Base-by-base conservation (phyloP, 148 eudicot species). In the Vaccinium darrowii region DNA sequence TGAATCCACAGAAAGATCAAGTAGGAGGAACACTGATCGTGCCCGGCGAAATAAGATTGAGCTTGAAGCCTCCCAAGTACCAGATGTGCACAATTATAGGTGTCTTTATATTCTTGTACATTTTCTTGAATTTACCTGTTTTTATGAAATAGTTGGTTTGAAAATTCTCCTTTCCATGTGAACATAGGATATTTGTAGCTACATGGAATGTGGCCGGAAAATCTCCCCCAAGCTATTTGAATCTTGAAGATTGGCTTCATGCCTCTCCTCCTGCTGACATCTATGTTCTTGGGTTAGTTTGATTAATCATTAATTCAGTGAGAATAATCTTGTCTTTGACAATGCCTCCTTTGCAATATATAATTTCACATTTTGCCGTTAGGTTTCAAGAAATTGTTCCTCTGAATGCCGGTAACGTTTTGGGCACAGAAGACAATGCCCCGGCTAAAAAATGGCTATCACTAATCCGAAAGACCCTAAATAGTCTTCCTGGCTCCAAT, bases 181-280 rank as follows among this genome's bases (percentile, higher is more conserved):
- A 36, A 15, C 56, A 76, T 63, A 97, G 98, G 91, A 88, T 95
- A 43, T 97, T 97, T 90, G 95, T 91, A 79, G 98, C 98, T 43
- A 97, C 99, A 79, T 97, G 99, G 99, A 97, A 97, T 92, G 99
- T 97, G 52, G 99, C 92, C 82, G 99, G 99, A 86, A 97, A 95
- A 90, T 95, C 99, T 63, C 99, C 99, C 1, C 97, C 98, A 21
- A 90, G 88, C 87, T 79, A 91, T 87, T 91, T 97, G 88, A 97
- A 92, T 94, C 98, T 97, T 81, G 95, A 94, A 85, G 99, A 97
- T 67, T 97, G 99, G 99, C 96, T 97, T 76, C 96, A 97, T 85
- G 89, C 98, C 56, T 95, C 98, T 81, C 96, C 99, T 85, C 93
- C 98, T 71, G 99, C 98, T 89, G 98, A 97, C 84, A 91, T 97